Base-by-base conservation (phyloP, 106 monocot species). In the Allium fistulosum region DNA sequence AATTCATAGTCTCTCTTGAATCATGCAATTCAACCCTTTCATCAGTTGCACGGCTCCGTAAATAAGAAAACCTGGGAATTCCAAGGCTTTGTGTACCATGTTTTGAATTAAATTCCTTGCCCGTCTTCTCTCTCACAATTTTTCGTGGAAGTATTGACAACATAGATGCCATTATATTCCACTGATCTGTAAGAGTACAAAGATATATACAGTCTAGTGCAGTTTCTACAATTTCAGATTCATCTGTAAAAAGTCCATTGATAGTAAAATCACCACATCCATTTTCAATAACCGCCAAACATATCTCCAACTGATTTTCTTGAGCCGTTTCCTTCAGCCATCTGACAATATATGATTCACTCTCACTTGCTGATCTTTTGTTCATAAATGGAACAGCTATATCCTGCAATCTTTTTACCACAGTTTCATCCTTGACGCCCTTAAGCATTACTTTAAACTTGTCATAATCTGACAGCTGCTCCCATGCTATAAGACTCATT, bases 271-370 rank as follows among this genome's bases (percentile, higher is more conserved):
- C 88, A 17, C 76, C 80, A 78, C 92, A 92, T 61, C 69, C 88
- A 80, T 89, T 87, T 79, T 84, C 84, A 76, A 92, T 77, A 9
- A 97, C 87, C 68, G 75, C 74, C 60, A 82, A 77, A 73, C 92
- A 97, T 71, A 85, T 76, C 22, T 84, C 91, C 77, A 92, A 75
- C 22, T 77, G 67, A 80, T 90, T 97, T 49, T 77, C 65, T 72
- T 75, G 71, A 75, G 97, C 89, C 73, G 82, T 59, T 66, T 97
- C 87, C 73, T 87, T 97, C 78, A 97, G 51, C 97, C 97, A 97
- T 76, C 66, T 89, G 16, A 83, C 76, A 13, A 90, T 67, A 69
- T 82, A 97, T 27, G 84, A 78, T 48, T 77, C 79, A 48, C 17
- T 58, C 37, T 81, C 62, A 67, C 69, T 73, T 14, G 69, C 57